Percentiles rank a stretch among this genome's conserved stretches.
phyloP scores from a whole-genome alignment of 129 eudicot species.

The Arctium lappa region DNA sequence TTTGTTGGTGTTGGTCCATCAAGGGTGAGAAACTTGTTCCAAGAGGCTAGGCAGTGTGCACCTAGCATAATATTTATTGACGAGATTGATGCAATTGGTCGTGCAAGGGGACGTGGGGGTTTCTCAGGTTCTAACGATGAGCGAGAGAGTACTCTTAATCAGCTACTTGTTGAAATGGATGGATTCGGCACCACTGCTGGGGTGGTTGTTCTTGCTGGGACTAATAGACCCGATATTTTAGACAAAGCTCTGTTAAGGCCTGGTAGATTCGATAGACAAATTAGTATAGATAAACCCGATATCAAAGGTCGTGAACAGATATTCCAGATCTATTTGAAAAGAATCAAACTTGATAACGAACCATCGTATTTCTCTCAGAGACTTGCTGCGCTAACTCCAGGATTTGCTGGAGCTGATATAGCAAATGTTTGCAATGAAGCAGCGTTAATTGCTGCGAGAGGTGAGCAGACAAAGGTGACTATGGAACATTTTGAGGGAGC shows the following conservation, averaged over 20 bases:
- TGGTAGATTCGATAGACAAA: conserved; percentile 88
- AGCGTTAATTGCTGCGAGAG: conserved; percentile 85
- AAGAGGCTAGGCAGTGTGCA: conserved; percentile 90
- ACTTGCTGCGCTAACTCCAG: conserved; percentile 91
- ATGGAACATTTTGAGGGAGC: conserved; percentile 91
- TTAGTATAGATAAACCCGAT: conserved; percentile 85
- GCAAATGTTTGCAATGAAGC: conserved; percentile 96
- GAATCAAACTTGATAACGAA: conserved; percentile 77
- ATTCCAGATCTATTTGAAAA: conserved; percentile 70
- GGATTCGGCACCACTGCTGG: conserved; percentile 93
- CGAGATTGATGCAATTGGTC: conserved; percentile 96
- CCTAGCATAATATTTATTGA: conserved; percentile 91
- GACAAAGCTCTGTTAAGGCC: conserved; percentile 96
- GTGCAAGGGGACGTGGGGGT: conserved; percentile 94
- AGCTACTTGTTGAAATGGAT: conserved; percentile 93
- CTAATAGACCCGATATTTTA: conserved; percentile 83
- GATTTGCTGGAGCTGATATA: conserved; percentile 95
- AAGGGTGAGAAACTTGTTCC: conserved; percentile 89
- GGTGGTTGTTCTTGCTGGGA: conserved; percentile 94
- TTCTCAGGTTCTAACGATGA: conserved; percentile 79
- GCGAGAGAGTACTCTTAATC: conserved; percentile 87
- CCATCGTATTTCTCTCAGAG: conserved; percentile 86
- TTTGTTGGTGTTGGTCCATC: conserved; percentile 97
- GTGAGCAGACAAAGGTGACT: conserved; percentile 48
- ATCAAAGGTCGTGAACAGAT: conserved; percentile 92